Evolutionary conservation across 108 stramenopile species (phyloP), one percentile per base, ranked within the genome.

Genomic region (Parmales sp.): DNA sequence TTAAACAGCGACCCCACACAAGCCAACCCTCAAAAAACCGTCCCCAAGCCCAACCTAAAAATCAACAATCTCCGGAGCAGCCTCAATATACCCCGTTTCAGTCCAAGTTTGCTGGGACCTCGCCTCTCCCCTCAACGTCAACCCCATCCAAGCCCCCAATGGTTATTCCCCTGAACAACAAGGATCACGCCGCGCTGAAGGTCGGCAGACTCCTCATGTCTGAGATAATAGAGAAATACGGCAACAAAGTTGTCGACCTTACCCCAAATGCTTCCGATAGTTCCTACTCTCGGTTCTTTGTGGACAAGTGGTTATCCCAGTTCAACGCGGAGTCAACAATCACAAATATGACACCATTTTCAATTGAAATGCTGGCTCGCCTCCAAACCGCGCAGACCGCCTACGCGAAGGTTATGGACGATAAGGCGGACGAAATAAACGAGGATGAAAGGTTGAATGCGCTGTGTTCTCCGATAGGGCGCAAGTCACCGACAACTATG

Each of bases 291-390:
- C 26, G 54, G n/a, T 60, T 34, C 54, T 60, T 60, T 34, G 20
- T 60, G 11, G 54, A 60, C 20, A 60, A 20, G 26, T 60, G 54
- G 54, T 34, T 60, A 11, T 28, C 54, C 29, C 13, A 16, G 31
- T 60, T 60, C 54, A 34, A 60, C 54, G 36, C 54, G 2, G 41
- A 16, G 41, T 11, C 11, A 8, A 34, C 29, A 16, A 20, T 34
- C 29, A 60, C 29, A 20, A 60, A 28, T 11, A 34, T 60, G n/a
- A 60, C 13, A 7, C 54, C 54, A 28, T 60, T 60, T 20, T 28
- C 29, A 11, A 60, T 60, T 28, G 54, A 60, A 20, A 60, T 60
- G 54, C 54, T 60, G n/a, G 29, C 54, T 28, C 26, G 54, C 29
- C 29, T 60, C 31, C 29, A 28, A 34, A 34, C 54, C 4, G 11